Percentiles rank a stretch among this genome's conserved stretches.
These are phyloP conservation scores for Fusarium verrucosum DNA, from an alignment of 2,329 filamentous ascomycete species.

Conservation along the genomic window DNA sequence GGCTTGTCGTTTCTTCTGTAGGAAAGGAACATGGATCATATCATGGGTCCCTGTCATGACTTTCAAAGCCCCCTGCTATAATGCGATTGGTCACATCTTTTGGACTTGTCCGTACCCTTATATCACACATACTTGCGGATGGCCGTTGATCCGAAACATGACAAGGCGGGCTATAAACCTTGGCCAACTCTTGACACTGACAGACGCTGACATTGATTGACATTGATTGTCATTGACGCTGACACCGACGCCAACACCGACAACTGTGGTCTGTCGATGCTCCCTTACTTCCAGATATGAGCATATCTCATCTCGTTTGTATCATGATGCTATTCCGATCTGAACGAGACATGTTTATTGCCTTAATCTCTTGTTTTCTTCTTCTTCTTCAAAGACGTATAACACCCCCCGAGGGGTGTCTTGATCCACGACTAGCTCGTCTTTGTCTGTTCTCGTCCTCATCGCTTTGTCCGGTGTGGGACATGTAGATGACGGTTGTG, in stretches of 20 bases:
- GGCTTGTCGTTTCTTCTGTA: constrained; percentile 25
- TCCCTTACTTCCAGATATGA: constrained; percentile 15
- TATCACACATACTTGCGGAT: constrained; percentile 16
- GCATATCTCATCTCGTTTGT: constrained; percentile 9
- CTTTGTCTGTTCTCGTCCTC: constrained; percentile 20
- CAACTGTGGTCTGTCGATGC: neutral
- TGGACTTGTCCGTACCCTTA: constrained; percentile 2
- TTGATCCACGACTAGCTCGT: constrained; percentile 3
- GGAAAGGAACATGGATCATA: constrained; percentile 17
- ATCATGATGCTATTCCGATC: constrained; percentile 20
- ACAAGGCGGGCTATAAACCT: constrained; percentile 3
- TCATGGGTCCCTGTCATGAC: constrained; percentile 17
- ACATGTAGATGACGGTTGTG: constrained; percentile 25
- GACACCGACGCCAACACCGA: neutral
- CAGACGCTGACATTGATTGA: neutral
- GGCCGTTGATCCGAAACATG: constrained; percentile 25
- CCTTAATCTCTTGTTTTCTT: constrained; percentile 12
- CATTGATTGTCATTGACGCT: too few species aligned
- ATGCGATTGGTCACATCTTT: constrained; percentile 10
- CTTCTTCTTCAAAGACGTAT: neutral
- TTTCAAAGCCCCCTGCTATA: neutral
- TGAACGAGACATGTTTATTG: neutral
- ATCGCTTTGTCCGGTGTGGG: constrained; percentile 23
- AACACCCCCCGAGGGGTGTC: constrained; percentile 8
- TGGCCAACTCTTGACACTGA: neutral